A percentile compares a stretch with the other conserved stretches of the same genome.
phyloP scores from a whole-genome alignment of 2,329 filamentous ascomycete species.

The Emericellopsis atlantica region DNA sequence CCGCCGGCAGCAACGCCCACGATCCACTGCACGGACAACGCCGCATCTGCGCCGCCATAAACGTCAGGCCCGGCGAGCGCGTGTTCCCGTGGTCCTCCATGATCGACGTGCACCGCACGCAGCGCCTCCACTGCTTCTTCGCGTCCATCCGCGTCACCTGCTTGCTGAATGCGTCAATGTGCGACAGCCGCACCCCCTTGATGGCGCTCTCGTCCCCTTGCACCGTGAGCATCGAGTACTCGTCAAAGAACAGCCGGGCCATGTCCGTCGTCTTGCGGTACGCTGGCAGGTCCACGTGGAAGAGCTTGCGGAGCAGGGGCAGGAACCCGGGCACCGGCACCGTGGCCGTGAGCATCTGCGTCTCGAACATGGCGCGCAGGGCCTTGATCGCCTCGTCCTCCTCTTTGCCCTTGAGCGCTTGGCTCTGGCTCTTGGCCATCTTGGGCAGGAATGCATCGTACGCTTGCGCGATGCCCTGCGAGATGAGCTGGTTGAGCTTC shows the following conservation, averaged over 20 bases:
- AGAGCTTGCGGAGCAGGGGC: conserved; percentile 50
- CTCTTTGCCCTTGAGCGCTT: conserved; percentile 28
- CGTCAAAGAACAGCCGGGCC: conserved; percentile 57
- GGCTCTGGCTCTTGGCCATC: conserved; percentile 31
- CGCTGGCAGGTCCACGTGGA: conserved; percentile 43
- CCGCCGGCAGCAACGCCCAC: conserved; percentile 32
- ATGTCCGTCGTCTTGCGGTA: conserved; percentile 50
- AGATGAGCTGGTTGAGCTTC: conserved; percentile 39
- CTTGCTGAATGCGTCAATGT: conserved; percentile 47
- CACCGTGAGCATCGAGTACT: conserved; percentile 58
- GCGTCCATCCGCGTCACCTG: conserved; percentile 29
- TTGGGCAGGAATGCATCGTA: conserved; percentile 33
- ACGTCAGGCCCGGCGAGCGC: conserved; percentile 33
- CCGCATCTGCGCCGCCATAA: conserved; percentile 40
- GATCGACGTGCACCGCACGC: conserved; percentile 48
- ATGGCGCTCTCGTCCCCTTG: conserved; percentile 40
- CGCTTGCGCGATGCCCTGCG: conserved; percentile 33
- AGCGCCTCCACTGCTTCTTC: conserved; percentile 20
- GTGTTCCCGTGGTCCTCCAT: conserved; percentile 53
- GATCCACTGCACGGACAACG: conserved; percentile 42
- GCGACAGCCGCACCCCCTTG: conserved; percentile 21
- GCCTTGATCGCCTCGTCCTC: conserved; percentile 30
- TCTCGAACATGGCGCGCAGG: conserved; percentile 35
- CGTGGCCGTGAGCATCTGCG: conserved; percentile 36
- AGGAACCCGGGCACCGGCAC: conserved; percentile 33